Conservation (phyloP, 139 green algal species). For the Desmodesmus armatus region DNA sequence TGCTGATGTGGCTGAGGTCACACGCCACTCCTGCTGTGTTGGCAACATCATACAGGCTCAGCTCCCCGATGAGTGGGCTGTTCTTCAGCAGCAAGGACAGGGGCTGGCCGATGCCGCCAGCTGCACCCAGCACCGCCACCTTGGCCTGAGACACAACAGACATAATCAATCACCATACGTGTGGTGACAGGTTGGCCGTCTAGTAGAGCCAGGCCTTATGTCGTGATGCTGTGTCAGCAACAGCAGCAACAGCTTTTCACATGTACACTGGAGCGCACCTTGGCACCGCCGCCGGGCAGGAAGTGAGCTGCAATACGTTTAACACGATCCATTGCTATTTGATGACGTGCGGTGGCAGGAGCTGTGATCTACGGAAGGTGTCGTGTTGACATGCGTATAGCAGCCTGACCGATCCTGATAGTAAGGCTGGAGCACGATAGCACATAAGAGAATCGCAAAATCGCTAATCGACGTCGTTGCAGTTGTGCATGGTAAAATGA, state of each 20-base stretch:
- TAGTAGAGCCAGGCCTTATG: background rate
- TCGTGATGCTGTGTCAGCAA: background rate
- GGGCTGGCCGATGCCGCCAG: conserved; percentile 97
- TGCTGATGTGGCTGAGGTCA: conserved; percentile 97
- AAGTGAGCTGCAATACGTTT: conserved; percentile 43
- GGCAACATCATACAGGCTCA: conserved; percentile 95
- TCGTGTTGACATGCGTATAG: too few species aligned
- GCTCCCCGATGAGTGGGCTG: conserved; percentile 66
- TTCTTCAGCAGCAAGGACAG: conserved; percentile 95
- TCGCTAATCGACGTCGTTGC: too few species aligned
- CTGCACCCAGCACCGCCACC: conserved; percentile 95
- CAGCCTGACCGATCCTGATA: too few species aligned
- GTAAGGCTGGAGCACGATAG: too few species aligned
- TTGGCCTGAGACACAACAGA: conserved; percentile 68
- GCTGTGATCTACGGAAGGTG: too few species aligned
- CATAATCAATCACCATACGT: too few species aligned
- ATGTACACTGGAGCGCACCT: conserved; percentile 9
- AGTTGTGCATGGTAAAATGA: too few species aligned
- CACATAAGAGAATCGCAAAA: too few species aligned
- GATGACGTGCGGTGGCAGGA: too few species aligned
- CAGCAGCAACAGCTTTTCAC: background rate
- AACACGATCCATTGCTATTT: conserved; percentile 49
- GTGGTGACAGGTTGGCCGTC: background rate
- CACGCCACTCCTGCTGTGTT: conserved; percentile 90
- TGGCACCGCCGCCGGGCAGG: conserved; percentile 16